These are phyloP conservation scores for Achlya hypogyna DNA, from an alignment of 352 stramenopile species.

Conservation along the genomic window DNA sequence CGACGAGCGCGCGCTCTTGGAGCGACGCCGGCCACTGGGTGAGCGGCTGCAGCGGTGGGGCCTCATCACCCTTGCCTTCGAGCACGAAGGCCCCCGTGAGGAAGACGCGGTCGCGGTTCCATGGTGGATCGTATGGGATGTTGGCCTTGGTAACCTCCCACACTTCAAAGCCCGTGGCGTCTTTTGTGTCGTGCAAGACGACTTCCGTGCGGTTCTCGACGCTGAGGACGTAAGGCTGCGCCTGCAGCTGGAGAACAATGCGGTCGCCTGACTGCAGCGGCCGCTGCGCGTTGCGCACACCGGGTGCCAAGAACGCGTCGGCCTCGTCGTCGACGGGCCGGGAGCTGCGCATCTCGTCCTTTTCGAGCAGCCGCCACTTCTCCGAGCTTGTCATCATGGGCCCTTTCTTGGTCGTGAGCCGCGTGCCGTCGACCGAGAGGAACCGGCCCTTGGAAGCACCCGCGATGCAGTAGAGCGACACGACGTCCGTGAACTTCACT, in stretches of 20 bases:
- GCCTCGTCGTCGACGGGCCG: background rate
- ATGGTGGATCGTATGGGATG: constrained; percentile 72
- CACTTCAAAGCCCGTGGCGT: constrained; percentile 30
- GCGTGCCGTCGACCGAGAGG: constrained; percentile 59
- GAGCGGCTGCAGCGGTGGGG: constrained; percentile 49
- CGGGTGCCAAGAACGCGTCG: constrained; percentile 1
- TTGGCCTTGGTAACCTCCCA: constrained; percentile 85
- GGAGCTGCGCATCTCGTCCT: background rate
- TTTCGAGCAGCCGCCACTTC: constrained; percentile 58
- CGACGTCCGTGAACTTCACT: constrained; percentile 64
- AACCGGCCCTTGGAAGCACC: constrained; percentile 63
- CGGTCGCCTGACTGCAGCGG: constrained; percentile 17
- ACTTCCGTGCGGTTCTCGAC: background rate
- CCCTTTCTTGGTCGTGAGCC: constrained; percentile 56
- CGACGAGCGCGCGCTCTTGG: constrained; percentile 74
- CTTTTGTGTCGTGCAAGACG: background rate
- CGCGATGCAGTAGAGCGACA: constrained; percentile 65
- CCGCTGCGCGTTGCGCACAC: constrained; percentile 15
- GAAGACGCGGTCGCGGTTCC: constrained; percentile 75
- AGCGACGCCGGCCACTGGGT: constrained; percentile 63
- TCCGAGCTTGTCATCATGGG: constrained; percentile 68
- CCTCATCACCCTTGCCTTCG: constrained; percentile 27
- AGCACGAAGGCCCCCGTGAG: constrained; percentile 56
- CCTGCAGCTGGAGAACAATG: constrained; percentile 7
- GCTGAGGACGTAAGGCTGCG: background rate